Base-by-base conservation (phyloP, 2,329 filamentous ascomycete genomes). In the Alternaria sp. region DNA sequence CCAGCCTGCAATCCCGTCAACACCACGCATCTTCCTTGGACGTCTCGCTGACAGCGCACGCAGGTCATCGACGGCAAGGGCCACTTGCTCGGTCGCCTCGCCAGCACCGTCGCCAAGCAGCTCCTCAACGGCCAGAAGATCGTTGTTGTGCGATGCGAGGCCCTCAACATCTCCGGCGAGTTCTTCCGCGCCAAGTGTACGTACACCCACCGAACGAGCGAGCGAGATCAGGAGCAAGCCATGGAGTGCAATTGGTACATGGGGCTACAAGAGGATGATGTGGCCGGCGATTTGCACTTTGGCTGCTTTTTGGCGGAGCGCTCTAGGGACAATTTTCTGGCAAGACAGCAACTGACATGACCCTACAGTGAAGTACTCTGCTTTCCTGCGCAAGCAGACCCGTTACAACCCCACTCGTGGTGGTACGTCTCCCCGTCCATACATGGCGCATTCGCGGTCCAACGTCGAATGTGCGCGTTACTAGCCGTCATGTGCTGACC, bases 171-270 rank as follows among this genome's bases (percentile, higher is more conserved):
- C 90, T 99, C 96, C 78, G 96, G 96, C 87, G 96, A 98, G 89
- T 99, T 99, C 93, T 99, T 99, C 92, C 94, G 96, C 85, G 91
- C 95, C 78, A 99, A 99, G 92, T 92, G 96, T 99, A 97, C 86
- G 95, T 97, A 81, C 71, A 66, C 64, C 69, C 64, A 65, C 64
- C 67, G 59, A 64, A 30, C 55, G 57, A 67, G 58, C 60, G 45
- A 64, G 59, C 61, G 64, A 66, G 28, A 60, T 55, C 46, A 65
- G 56, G 64, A 66, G 60, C 67, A 63, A 63, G 64, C 62, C 61
- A 71, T 67, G 70, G 41, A 44, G 44, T 57, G 45, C 51, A 55
- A 45, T 64, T 65, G 60, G 55, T 44, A 23, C 37, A 44, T 33
- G 57, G 43, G 41, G 33, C 43, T 18, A 43, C 10, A 50, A 33